Evolutionary conservation across 2,329 filamentous ascomycete genomes (phyloP).

Genomic region (Pseudocercospora musae): DNA sequence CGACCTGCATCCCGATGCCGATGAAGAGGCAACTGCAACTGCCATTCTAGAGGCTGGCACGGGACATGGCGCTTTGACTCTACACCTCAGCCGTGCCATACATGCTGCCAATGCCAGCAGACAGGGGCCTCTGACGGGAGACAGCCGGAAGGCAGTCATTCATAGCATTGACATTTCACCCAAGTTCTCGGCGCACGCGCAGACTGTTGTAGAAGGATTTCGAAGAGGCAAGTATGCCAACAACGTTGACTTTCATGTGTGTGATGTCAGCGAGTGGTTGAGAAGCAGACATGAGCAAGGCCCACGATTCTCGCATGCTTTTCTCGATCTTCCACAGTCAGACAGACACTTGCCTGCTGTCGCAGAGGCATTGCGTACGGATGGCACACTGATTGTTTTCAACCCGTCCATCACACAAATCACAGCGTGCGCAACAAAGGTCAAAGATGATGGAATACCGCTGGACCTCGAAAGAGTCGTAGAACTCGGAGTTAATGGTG

Average conservation of each 20-base stretch:
- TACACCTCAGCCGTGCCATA: conserved; percentile 71
- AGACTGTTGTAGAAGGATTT: conserved; percentile 63
- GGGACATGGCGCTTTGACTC: conserved; percentile 75
- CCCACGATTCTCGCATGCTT: conserved; percentile 65
- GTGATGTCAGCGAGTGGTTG: conserved; percentile 63
- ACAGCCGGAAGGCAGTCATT: conserved; percentile 61
- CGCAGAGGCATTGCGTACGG: conserved; percentile 57
- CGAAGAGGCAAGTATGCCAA: conserved; percentile 66
- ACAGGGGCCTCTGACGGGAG: conserved; percentile 35
- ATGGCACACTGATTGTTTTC: conserved; percentile 67
- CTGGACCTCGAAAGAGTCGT: conserved; percentile 58
- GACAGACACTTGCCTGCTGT: conserved; percentile 53
- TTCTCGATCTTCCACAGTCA: conserved; percentile 69
- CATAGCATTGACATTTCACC: conserved; percentile 68
- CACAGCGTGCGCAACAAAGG: conserved; percentile 57
- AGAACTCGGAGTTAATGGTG: conserved; percentile 52
- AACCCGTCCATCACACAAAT: conserved; percentile 78
- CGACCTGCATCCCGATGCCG: conserved; percentile 62
- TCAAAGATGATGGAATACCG: conserved; percentile 54
- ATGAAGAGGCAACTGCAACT: conserved; percentile 44
- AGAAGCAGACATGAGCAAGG: conserved; percentile 35
- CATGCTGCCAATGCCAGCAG: conserved; percentile 65
- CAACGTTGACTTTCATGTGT: conserved; percentile 71
- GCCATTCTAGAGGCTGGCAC: conserved; percentile 83
- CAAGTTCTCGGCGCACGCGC: conserved; percentile 62